These are phyloP conservation scores for Epichloe typhina DNA, from an alignment of 2,329 filamentous ascomycete genomes.

Conservation along the genomic window DNA sequence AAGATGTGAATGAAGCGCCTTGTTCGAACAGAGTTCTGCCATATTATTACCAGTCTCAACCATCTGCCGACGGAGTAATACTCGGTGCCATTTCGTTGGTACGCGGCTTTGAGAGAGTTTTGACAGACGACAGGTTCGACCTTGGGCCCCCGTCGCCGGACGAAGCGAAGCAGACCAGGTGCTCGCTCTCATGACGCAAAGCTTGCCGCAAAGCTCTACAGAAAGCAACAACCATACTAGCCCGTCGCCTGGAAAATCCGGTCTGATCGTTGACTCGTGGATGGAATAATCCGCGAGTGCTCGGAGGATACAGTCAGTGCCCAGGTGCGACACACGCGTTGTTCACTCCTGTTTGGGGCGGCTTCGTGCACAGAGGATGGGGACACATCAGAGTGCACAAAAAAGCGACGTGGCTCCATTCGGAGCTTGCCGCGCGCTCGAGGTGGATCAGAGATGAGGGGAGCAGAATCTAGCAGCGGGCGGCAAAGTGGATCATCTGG, in stretches of 20 bases:
- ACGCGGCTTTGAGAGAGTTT: too few relatives aligned
- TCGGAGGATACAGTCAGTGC: slow-evolving; percentile 1
- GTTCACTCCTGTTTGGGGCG: background rate
- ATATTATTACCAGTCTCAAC: background rate
- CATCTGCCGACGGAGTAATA: background rate
- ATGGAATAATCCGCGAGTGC: background rate
- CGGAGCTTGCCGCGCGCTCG: slow-evolving; percentile 4
- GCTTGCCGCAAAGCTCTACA: background rate
- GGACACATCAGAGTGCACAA: slow-evolving; percentile 1
- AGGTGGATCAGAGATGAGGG: slow-evolving; percentile 1
- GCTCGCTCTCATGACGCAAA: background rate
- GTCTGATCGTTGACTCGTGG: background rate
- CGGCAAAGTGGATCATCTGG: background rate
- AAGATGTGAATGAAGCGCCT: background rate
- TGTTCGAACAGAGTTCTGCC: background rate
- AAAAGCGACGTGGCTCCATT: slow-evolving; percentile 6
- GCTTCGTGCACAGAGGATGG: background rate
- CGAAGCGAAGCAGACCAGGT: background rate
- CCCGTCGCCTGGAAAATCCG: too few relatives aligned
- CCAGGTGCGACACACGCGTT: background rate
- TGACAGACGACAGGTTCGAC: too few relatives aligned
- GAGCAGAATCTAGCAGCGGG: background rate
- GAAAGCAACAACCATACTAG: background rate
- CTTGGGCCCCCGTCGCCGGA: background rate
- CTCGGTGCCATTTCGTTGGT: background rate